These are phyloP conservation scores for Aspergillus conjunctus DNA, from an alignment of 495 filamentous ascomycete genomes.

Conservation along the genomic window DNA sequence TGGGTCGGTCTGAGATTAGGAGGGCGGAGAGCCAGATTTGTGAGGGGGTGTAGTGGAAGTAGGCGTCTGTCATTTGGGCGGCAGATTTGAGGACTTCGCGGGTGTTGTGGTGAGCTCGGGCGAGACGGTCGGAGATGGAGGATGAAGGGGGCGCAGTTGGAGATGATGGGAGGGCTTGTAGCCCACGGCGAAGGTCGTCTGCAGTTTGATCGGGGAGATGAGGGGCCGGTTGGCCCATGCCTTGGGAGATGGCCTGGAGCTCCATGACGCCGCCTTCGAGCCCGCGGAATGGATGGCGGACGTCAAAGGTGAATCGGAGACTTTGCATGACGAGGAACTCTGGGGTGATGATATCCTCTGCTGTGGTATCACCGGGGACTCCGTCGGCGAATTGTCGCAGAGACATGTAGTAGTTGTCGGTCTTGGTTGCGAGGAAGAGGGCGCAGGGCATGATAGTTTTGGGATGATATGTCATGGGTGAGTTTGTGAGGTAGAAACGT, in stretches of 20 bases:
- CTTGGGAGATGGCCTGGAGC: conserved; percentile 63
- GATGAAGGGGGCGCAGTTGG: conserved; percentile 27
- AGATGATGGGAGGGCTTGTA: conserved; percentile 32
- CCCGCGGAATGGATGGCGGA: conserved; percentile 86
- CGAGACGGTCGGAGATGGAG: conserved; percentile 53
- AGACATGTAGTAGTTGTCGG: conserved; percentile 77
- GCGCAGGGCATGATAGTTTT: conserved; percentile 81
- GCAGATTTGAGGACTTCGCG: conserved; percentile 73
- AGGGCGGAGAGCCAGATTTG: conserved; percentile 90
- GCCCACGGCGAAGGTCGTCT: conserved; percentile 36
- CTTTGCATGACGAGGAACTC: conserved; percentile 92
- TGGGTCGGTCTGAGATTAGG: conserved; percentile 68
- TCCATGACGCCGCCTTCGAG: conserved; percentile 87
- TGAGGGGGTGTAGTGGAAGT: conserved; percentile 93
- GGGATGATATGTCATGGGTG: conserved; percentile 91
- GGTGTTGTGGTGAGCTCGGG: conserved; percentile 67
- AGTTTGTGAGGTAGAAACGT: conserved; percentile 93
- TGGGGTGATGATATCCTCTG: conserved; percentile 80
- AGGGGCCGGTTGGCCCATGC: conserved; percentile 46
- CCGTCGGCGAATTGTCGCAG: conserved; percentile 65
- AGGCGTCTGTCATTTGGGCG: conserved; percentile 84
- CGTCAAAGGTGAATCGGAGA: conserved; percentile 90
- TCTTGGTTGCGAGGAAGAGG: conserved; percentile 90
- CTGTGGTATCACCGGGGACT: conserved; percentile 61
- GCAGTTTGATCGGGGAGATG: conserved; percentile 39